Base-by-base conservation (phyloP, 345 rosid species). In the Raphanus sativus region DNA sequence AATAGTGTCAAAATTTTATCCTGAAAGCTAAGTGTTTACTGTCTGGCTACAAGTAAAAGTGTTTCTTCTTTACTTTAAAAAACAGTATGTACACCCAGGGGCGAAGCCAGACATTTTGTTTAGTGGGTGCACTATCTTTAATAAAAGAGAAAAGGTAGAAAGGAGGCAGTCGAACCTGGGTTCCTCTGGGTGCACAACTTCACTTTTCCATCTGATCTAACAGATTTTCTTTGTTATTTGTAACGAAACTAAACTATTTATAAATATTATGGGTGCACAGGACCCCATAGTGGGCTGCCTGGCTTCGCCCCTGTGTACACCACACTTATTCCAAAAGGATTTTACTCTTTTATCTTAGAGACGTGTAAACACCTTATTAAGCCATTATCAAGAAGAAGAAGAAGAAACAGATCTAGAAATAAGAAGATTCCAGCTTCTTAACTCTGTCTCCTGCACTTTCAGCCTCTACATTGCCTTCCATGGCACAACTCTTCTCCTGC, bases 401-500 rank as follows among this genome's bases (percentile, higher is more conserved):
- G 25, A 48, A 48, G 54, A 33, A 67, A 21, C 52, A 74, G 50
- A 74, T 42, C 66, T 67, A 77, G 67, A 91, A 90, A 78, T 89
- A 84, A 8, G 87, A 86, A 42, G 87, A 76, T 85, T 94, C 97
- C 68, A 92, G 70, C 17, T 79, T 74, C 26, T 59, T 77, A 58
- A 90, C 97, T 80, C 73, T 92, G 55, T 90, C 87, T 7, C 86
- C 81, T 1, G 73, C 83, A 59, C 28, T 73, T 2, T 8, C 73
- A 4, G 93, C 88, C 78, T 87, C 90, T 33, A 61, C 74, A 62
- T 80, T 84, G 54, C 91, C 88, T 3, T 69, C 74, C 81, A 85
- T 81, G 17, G 24, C 42, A 63, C 89, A 90, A 48, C 88, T 86
- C 81, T 83, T 82, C 82, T 90, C 98, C 98, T 94, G 86, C 32